Evolutionary conservation across 2,329 filamentous ascomycete species (phyloP), one percentile per base, ranked within the genome.

Genomic region (Colletotrichum caudatum): DNA sequence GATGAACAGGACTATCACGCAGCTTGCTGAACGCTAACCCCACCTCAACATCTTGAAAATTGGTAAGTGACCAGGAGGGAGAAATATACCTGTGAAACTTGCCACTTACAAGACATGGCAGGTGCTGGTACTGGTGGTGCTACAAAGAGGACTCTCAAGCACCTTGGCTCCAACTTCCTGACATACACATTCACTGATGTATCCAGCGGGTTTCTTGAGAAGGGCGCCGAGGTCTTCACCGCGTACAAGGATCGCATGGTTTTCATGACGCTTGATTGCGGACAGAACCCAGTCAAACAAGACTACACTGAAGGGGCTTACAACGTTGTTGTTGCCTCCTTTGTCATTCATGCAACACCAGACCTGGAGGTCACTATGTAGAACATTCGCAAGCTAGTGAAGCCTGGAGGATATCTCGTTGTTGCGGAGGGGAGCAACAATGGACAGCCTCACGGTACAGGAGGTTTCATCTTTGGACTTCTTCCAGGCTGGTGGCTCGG

Each of bases 51-150:
- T 63, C 12, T 29, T 63, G n/a, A 46, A 63, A 26, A 63, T 63
- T 18, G 60, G 60, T 51, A 26, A 63, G 33, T 35, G 11, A 14
- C 8, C 20, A 23, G 16, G 18, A 5, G n/a, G 39, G 12, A 48
- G 18, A 41, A 1, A 20, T 16, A 57, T 7, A 2, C 26, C 5
- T 39, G 2, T 5, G 12, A 7, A 12, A 29, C 14, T 16, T 54
- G 35, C 26, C 6, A 11, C 39, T 41, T 2, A 41, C 39, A 14
- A 41, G 3, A 9, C 6, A 18, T 16, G 9, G n/a, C n/a, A 57
- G 83, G 84, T 37, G 84, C 82, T 9, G 84, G 84, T 0, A 85
- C 82, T 2, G 85, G 83, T 2, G 80, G 79, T 23, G 64, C 29
- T 18, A 69, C 56, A 35, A 67, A 57, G n/a, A 37, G 50, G 1